Evolutionary conservation across 345 rosid genomes (phyloP), one percentile per base, ranked within the genome.

Genomic region (Melaleuca quinquenervia): DNA sequence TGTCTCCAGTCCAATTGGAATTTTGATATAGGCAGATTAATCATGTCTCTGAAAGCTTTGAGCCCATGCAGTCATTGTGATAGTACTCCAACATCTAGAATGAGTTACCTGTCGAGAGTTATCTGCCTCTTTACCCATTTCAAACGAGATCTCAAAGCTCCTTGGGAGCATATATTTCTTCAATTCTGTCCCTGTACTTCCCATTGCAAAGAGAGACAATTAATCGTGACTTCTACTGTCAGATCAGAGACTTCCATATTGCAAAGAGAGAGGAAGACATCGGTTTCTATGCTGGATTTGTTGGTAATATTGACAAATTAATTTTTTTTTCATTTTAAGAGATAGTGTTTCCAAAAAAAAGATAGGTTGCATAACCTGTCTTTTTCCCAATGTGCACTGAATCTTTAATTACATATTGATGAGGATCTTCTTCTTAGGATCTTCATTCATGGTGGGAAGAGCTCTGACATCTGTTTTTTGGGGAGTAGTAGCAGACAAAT

Each of bases 381-480:
- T n/a, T 58, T 32, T 58, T 58, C 70, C 70, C 70, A 58, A 29
- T n/a, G 16, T 58, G 16, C 70, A 58, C 1, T 58, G 36, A 58
- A 70, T 36, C 26, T 70, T 70, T 36, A 70, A 36, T 36, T 14
- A 4, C 48, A 36, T 9, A 36, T 70, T 70, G 80, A 70, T 18
- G 48, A 15, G 15, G 29, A 84, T 70, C 18, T 45, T 83, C 54
- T 45, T 26, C 41, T 21, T 18, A 87, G 89, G 89, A 20, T 87
- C 87, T 87, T 85, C 89, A 11, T 87, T 82, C 48, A 87, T 87
- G 89, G 87, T 85, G 26, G 89, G 89, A 85, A 82, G 89, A 87
- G 87, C 87, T 49, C 76, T 87, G 54, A 87, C 89, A 12, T 85
- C 89, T 82, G 85, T 87, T 27, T 83, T 82, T 51, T 85, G 89